Evolutionary conservation across 2,329 filamentous ascomycete genomes (phyloP), one percentile per base, ranked within the genome.

Genomic region (Simplicillium sp.): DNA sequence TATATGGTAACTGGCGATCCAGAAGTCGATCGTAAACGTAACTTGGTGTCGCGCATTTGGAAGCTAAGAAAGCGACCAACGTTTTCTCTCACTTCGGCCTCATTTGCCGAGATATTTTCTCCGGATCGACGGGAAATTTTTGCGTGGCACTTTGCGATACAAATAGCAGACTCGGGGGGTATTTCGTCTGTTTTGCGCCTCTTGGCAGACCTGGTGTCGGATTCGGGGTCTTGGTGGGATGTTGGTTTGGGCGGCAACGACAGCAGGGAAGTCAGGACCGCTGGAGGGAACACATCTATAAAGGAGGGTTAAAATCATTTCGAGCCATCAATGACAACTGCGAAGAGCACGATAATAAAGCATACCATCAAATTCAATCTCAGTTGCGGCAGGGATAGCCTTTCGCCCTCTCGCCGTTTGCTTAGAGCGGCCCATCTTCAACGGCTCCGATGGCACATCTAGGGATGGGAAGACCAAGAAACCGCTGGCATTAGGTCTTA

Each of bases 171-270:
- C 13, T 35, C 29, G 32, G 36, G 37, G 40, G 43, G 35, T 15
- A 35, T 11, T 11, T 13, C 14, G 3, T 45, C 41, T 11, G 50
- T 46, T 49, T 57, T 63, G 37, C 51, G 58, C 37, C 59, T 58
- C 49, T 63, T 63, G 4, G 43, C 15, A 13, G 54, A 46, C 14
- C 48, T 50, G 7, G n/a, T 32, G 13, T 37, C 33, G 14, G 16
- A 36, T 29, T 25, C 32, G 39, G 3, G 4, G 20, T 33, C 15
- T n/a, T 49, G 49, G 7, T 38, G 40, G 15, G 39, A 37, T 7
- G 38, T 33, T n/a, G 39, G 13, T 18, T 36, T 35, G 18, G 43
- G 48, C 20, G 52, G 47, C 13, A 62, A 29, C 17, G 31, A 34
- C 3, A 48, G 37, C 9, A 61, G 37, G 34, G 41, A 43, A 11